Percentiles rank a stretch among this genome's conserved stretches.
Evolutionary conservation across 306 rosid species (phyloP).

Genomic region (Dalbergia cochinchinensis): DNA sequence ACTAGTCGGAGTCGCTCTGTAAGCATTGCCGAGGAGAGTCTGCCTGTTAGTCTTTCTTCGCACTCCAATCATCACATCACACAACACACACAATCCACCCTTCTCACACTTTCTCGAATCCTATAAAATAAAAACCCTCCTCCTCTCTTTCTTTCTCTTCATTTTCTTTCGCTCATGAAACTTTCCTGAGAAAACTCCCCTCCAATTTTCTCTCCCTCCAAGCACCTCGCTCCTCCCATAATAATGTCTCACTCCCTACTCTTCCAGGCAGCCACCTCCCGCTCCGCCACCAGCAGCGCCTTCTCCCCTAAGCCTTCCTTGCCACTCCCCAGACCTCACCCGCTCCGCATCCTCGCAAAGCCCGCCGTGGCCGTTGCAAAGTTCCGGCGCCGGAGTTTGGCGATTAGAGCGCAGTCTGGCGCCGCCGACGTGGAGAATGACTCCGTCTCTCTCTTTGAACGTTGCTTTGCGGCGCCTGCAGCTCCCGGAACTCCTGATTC

Average conservation of each 20-base stretch:
- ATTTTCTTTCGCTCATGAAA: not conserved
- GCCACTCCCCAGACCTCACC: constrained; percentile 39
- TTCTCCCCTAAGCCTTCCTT: constrained; percentile 46
- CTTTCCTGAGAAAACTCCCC: constrained; percentile 6
- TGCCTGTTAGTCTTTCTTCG: too few relatives aligned
- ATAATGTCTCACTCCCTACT: constrained; percentile 62
- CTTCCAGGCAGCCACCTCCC: constrained; percentile 75
- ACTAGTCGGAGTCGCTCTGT: too few relatives aligned
- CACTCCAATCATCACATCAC: too few relatives aligned
- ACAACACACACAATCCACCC: too few relatives aligned
- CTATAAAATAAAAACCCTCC: too few relatives aligned
- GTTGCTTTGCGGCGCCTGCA: constrained; percentile 64
- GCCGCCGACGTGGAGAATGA: constrained; percentile 51
- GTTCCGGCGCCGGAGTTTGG: not conserved
- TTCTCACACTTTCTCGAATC: too few relatives aligned
- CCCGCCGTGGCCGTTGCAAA: constrained; percentile 36
- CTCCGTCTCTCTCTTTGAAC: constrained; percentile 55
- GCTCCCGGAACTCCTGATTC: constrained; percentile 35
- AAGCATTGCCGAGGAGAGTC: too few relatives aligned
- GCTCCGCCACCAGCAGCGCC: constrained; percentile 43
- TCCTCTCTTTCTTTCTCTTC: too few relatives aligned
- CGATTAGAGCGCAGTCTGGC: constrained; percentile 52
- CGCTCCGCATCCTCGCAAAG: not conserved
- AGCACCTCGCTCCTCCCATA: not conserved
- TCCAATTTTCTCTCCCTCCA: constrained; percentile 8